Conservation (phyloP, 306 rosid species). For the Hippophae gyantsensis region DNA sequence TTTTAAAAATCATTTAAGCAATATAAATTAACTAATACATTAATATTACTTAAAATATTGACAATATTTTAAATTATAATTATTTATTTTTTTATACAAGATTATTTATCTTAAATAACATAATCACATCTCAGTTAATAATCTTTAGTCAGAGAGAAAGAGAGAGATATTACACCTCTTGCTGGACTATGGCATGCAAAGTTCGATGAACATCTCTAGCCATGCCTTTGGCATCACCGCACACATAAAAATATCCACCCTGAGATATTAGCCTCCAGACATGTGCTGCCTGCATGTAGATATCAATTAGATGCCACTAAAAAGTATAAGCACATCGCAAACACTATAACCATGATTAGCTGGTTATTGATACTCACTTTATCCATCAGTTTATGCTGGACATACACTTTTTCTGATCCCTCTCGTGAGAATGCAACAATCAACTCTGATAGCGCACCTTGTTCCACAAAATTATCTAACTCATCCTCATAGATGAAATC, state of each 20-base stretch:
- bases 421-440: slow-evolving; percentile 90
- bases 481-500: slow-evolving; percentile 91
- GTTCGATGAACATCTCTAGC: slow-evolving; percentile 96
- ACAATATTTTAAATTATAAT: too few species aligned
- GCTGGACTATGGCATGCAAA: slow-evolving; percentile 70
- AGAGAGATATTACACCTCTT: slow-evolving; percentile 45
- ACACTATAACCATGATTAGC: not conserved
- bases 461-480: slow-evolving; percentile 51
- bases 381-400: slow-evolving; percentile 87
- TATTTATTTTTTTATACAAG: too few species aligned
- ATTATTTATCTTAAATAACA: too few species aligned
- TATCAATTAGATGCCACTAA: not conserved
- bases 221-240: slow-evolving; percentile 99
- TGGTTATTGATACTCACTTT: slow-evolving; percentile 39
- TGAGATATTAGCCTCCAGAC: slow-evolving; percentile 77
- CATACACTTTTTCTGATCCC: slow-evolving; percentile 82
- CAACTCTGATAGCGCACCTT: slow-evolving; percentile 80
- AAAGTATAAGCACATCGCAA: not conserved
- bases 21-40: too few species aligned
- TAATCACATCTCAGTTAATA: too few species aligned
- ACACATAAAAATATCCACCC: slow-evolving; percentile 82
- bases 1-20: too few species aligned
- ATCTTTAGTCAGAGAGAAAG: not conserved
- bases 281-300: slow-evolving; percentile 60
- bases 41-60: too few species aligned